phyloP scores from a whole-genome alignment of 306 rosid genomes.

The Fragaria nilgerrensis region DNA sequence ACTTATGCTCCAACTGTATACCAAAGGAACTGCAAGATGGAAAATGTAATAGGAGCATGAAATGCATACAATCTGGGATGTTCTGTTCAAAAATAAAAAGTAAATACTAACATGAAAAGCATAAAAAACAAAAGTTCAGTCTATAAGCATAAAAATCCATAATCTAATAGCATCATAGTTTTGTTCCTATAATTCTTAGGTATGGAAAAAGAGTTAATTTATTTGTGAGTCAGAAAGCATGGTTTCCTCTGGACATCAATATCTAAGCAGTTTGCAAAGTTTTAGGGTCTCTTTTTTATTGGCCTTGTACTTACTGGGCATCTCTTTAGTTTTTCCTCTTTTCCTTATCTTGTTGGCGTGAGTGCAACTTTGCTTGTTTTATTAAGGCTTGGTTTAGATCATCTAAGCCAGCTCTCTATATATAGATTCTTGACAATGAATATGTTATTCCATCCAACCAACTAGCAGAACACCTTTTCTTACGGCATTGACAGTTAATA shows the following conservation, averaged over 20 bases:
- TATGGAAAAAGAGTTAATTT: neutral
- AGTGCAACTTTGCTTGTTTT: no score
- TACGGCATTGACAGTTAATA: neutral
- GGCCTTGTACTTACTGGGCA: neutral
- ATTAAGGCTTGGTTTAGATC: neutral
- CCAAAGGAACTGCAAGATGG: conserved; percentile 53
- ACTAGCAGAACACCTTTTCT: neutral
- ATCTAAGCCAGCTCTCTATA: neutral
- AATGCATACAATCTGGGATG: neutral
- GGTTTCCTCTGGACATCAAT: neutral
- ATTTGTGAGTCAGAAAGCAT: neutral
- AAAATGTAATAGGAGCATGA: neutral
- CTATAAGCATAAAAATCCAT: neutral
- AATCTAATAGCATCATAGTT: neutral
- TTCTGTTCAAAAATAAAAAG: neutral
- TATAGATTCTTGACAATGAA: neutral
- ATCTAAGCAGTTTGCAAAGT: neutral
- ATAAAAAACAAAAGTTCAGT: neutral
- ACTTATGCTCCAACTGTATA: conserved; percentile 55
- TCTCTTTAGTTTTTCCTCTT: neutral
- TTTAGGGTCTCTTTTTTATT: neutral
- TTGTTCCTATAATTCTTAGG: neutral
- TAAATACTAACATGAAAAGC: neutral
- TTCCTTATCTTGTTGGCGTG: neutral
- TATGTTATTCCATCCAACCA: neutral